Conservation (phyloP, 805 yeast genomes). For the Ogataea chonburiensis region DNA sequence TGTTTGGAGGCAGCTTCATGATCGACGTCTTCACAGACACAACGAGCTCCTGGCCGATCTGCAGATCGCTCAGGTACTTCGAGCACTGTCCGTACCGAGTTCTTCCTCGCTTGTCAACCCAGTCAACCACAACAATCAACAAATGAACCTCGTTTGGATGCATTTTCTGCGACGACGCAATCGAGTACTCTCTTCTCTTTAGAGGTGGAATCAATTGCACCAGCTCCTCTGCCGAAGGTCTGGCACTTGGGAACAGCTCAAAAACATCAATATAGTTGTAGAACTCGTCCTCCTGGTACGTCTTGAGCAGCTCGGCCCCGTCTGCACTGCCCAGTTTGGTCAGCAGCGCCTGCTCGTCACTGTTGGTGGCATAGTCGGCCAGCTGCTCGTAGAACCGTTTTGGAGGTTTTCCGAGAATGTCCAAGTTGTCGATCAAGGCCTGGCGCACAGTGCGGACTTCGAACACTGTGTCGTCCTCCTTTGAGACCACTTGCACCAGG, state of each 20-base stretch:
- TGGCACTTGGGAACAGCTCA: slow-evolving; percentile 75
- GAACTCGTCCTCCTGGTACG: slow-evolving; percentile 80
- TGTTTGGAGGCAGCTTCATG: slow-evolving; percentile 88
- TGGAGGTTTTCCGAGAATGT: slow-evolving; percentile 92
- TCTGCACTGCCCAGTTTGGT: slow-evolving; percentile 66
- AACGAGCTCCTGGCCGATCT: slow-evolving; percentile 79
- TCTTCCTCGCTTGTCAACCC: slow-evolving; percentile 86
- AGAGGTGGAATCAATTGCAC: slow-evolving; percentile 75
- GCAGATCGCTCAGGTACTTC: slow-evolving; percentile 77
- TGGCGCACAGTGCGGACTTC: slow-evolving; percentile 85
- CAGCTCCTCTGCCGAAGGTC: slow-evolving; percentile 70
- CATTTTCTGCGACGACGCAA: slow-evolving; percentile 91
- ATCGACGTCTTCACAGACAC: slow-evolving; percentile 96
- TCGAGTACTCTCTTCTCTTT: slow-evolving; percentile 96
- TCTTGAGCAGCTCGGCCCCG: slow-evolving; percentile 84
- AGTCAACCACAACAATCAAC: slow-evolving; percentile 92
- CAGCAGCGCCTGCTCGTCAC: slow-evolving; percentile 59
- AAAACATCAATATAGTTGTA: slow-evolving; percentile 79
- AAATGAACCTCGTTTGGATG: slow-evolving; percentile 91
- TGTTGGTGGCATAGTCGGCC: slow-evolving; percentile 69
- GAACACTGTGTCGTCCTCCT: slow-evolving; percentile 52
- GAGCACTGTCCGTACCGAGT: slow-evolving; percentile 93
- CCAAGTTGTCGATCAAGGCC: slow-evolving; percentile 75
- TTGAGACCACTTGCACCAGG: slow-evolving; percentile 67
- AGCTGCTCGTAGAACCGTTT: slow-evolving; percentile 88